phyloP scores from a whole-genome alignment of 179 eudicot genomes.

The Silene vulgaris region DNA sequence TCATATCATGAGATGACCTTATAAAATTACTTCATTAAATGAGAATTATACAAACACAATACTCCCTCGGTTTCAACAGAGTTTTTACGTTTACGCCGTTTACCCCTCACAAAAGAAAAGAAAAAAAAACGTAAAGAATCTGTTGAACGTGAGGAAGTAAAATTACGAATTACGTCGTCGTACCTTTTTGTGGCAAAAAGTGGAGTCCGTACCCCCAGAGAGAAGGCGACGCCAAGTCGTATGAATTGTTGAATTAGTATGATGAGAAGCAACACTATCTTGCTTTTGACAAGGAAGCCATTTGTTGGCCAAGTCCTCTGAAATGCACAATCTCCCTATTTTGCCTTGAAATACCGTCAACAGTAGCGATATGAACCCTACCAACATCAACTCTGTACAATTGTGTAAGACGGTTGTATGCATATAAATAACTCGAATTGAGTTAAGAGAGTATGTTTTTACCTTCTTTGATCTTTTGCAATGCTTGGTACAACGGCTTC shows the following conservation, averaged over 20 bases:
- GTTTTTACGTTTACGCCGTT: no score
- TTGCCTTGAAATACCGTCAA: conserved; percentile 31
- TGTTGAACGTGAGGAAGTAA: no score
- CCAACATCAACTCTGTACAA: conserved; percentile 35
- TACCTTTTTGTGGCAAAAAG: conserved; percentile 25
- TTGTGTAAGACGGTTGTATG: no score
- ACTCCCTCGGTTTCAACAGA: no score
- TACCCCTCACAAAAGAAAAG: no score
- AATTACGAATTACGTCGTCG: no score
- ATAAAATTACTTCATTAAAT: no score
- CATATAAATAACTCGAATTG: no score
- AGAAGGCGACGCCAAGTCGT: conserved; percentile 24
- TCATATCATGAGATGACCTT: no score
- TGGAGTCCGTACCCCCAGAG: neutral
- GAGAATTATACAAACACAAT: no score
- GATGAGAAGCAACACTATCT: neutral
- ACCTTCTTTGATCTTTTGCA: conserved; percentile 77
- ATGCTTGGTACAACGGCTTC: conserved; percentile 53
- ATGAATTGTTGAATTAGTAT: neutral
- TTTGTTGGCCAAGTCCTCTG: conserved; percentile 23
- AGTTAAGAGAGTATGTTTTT: neutral
- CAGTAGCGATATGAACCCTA: conserved; percentile 34
- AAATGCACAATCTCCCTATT: conserved; percentile 29
- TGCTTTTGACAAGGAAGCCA: conserved; percentile 34
- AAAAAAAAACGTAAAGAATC: no score